Base-by-base conservation (phyloP, 768 basidiomycete species). In the Lanmaoa rubissima region DNA sequence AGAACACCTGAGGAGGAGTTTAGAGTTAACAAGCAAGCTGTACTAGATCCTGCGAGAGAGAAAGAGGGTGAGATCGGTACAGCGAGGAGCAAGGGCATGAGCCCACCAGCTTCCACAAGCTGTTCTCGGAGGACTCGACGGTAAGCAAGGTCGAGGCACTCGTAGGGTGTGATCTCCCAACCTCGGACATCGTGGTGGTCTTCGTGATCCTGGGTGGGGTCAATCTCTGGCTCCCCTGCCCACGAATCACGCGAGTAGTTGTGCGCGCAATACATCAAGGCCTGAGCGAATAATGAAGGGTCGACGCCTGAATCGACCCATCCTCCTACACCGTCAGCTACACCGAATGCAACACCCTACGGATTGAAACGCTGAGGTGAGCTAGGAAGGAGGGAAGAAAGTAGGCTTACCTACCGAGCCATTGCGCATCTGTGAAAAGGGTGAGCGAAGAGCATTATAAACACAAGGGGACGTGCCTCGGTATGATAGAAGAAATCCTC, bases 241-340 rank as follows among this genome's bases (percentile, higher is more conserved):
- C 90, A 92, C 21, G 87, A 87, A 58, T 77, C 81, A 58, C 80
- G 79, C 12, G 86, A 83, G 67, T 87, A 89, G 45, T 83, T 80
- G 68, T 88, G 83, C 3, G 90, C 85, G 71, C 90, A 86, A 71
- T 87, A 94, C 90, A 95, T 94, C 49, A 98, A 76, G 0, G 91
- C 83, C 73, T 97, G 94, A 1, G 93, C 87, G 75, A 95, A 98
- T 44, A 95, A 75, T 0, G 92, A 87, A 1, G 92, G 92, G 72
- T 97, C 93, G 51, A 92, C 82, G 16, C 92, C 89, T 28, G 83
- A 82, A 38, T 87, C 83, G 47, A 83, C 81, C 95, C 95, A 98
- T 19, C 94, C 94, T 2, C 94, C 94, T 5, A 97, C 94, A 19
- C 94, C 94, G 64, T 98, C 94, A 39, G 94, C 91, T 5, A 97